phyloP scores from a whole-genome alignment of 1,139 yeast species.

The Pichia sp. region DNA sequence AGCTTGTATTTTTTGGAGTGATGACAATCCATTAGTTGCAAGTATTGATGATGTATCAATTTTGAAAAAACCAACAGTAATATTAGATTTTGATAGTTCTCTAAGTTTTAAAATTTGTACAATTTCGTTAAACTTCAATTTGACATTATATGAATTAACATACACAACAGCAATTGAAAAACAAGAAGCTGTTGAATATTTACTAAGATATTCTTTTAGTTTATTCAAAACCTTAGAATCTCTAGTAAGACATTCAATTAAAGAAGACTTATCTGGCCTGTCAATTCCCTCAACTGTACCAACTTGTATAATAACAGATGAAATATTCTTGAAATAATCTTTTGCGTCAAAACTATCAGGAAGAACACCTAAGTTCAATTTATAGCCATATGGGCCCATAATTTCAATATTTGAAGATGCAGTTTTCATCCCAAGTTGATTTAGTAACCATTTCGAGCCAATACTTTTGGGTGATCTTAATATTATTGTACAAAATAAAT shows the following conservation, averaged over 20 bases:
- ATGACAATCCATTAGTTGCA: background rate
- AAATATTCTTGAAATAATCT: constrained; percentile 34
- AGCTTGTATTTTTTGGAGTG: constrained; percentile 1
- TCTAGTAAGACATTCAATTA: constrained; percentile 23
- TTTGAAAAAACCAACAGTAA: constrained; percentile 13
- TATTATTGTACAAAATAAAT: constrained; percentile 6
- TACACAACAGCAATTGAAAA: constrained; percentile 19
- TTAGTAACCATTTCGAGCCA: constrained; percentile 11
- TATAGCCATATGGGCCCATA: background rate
- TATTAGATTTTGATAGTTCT: background rate
- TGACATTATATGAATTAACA: constrained; percentile 9
- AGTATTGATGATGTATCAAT: background rate
- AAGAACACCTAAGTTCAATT: constrained; percentile 31
- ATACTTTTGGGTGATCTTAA: constrained; percentile 1
- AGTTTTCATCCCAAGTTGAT: constrained; percentile 2
- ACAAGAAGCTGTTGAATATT: constrained; percentile 31
- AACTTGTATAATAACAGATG: constrained; percentile 42
- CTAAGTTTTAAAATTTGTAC: constrained; percentile 4
- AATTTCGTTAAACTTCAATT: constrained; percentile 4
- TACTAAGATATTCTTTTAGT: constrained; percentile 34
- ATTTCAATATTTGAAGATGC: background rate
- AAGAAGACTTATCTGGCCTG: constrained; percentile 26
- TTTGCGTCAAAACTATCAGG: constrained; percentile 36
- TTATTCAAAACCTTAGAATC: constrained; percentile 38
- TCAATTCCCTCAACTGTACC: constrained; percentile 31